Evolutionary conservation across 164 flowering plant species (phyloP).

Genomic region (Euptelea pleiosperma): DNA sequence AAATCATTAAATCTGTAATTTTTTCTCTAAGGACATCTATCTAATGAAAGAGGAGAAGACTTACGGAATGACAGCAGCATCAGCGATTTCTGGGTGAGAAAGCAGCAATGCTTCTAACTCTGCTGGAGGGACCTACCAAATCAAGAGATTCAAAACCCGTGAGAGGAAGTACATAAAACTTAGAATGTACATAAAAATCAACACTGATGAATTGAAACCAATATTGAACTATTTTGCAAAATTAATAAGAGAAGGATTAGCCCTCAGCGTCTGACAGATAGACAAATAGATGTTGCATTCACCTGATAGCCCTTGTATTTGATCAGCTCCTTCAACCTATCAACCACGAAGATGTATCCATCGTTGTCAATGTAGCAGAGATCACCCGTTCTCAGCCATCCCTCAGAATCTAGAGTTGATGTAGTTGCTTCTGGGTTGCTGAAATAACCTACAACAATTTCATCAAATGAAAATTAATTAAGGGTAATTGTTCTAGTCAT

Average conservation of each 20-base stretch:
- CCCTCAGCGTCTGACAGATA: too few relatives aligned
- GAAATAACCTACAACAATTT: slow-evolving; percentile 63
- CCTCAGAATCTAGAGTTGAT: slow-evolving; percentile 60
- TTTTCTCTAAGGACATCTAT: too few relatives aligned
- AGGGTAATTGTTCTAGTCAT: too few relatives aligned
- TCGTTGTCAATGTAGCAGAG: slow-evolving; percentile 83
- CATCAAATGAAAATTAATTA: too few relatives aligned
- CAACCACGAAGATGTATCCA: slow-evolving; percentile 82
- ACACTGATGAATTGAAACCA: not conserved
- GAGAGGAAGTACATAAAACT: not conserved
- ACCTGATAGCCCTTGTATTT: slow-evolving; percentile 99
- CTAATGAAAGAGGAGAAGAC: slow-evolving; percentile 15
- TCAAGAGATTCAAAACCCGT: not conserved
- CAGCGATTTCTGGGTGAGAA: slow-evolving; percentile 66
- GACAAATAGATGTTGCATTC: not conserved
- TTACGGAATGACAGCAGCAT: slow-evolving; percentile 96
- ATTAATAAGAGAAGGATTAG: too few relatives aligned
- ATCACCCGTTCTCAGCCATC: slow-evolving; percentile 95
- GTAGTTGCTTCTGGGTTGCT: slow-evolving; percentile 72
- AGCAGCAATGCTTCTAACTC: slow-evolving; percentile 78
- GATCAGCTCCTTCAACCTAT: slow-evolving; percentile 89
- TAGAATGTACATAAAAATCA: not conserved
- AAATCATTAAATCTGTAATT: too few relatives aligned
- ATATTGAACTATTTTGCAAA: not conserved
- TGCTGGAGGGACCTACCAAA: slow-evolving; percentile 82